Conservation (phyloP, 169 alveolate species). For the Plasmodium cynomolgi region DNA sequence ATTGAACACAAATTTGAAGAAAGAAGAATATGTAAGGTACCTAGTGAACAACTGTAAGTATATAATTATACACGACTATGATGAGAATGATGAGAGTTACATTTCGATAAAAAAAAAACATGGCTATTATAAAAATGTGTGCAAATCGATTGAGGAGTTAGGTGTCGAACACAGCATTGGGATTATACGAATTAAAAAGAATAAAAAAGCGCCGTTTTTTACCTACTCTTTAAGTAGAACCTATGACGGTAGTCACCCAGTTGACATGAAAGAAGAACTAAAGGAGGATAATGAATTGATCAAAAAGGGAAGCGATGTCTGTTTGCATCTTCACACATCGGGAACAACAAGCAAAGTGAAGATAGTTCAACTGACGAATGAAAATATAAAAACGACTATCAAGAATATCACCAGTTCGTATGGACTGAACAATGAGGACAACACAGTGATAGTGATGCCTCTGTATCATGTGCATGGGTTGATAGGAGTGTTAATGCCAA, state of each 20-base stretch:
- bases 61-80: slow-evolving; percentile 72
- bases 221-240: slow-evolving; percentile 38
- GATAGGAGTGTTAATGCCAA: slow-evolving; percentile 66
- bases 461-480: slow-evolving; percentile 73
- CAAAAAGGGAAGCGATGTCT: neutral
- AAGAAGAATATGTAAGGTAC: slow-evolving; percentile 51
- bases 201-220: slow-evolving; percentile 36
- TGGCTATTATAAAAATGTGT: slow-evolving; percentile 61
- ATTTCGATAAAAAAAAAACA: slow-evolving; percentile 38
- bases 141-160: slow-evolving; percentile 25
- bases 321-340: slow-evolving; percentile 65
- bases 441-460: slow-evolving; percentile 66
- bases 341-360: slow-evolving; percentile 73
- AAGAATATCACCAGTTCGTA: slow-evolving; percentile 33
- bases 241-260: neutral
- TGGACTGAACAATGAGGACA: slow-evolving; percentile 46
- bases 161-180: slow-evolving; percentile 44
- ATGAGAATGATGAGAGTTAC: slow-evolving; percentile 31
- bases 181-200: slow-evolving; percentile 42
- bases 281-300: neutral
- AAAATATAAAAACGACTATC: slow-evolving; percentile 59
- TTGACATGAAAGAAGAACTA: neutral
- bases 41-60: slow-evolving; percentile 59
- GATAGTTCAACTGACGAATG: slow-evolving; percentile 68
- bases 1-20: slow-evolving; percentile 58